Evolutionary conservation across 768 basidiomycete genomes (phyloP), one percentile per base, ranked within the genome.

Genomic region (Hypsizygus marmoreus): DNA sequence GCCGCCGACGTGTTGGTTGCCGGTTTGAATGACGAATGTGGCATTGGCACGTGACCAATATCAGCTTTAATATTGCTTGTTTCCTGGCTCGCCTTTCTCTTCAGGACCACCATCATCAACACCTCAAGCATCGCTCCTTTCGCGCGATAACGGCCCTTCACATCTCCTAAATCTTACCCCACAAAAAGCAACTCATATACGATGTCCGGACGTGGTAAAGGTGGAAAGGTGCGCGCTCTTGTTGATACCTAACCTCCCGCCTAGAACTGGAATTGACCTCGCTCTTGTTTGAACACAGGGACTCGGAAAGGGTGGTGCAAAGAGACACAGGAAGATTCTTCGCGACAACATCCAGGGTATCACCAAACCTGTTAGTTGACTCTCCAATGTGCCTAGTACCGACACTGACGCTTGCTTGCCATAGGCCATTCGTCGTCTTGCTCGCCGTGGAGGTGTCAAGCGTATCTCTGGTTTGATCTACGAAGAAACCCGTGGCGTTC

Each of bases 391-490:
- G 9, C 34, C 20, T 24, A 4, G 24, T 24, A 3, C 26, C 62
- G 49, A 24, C 6, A 40, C 30, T 34, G 24, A 2, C 42, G 64
- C 66, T 66, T 68, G 69, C 71, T 36, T 65, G 80, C 60, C 81
- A 82, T 81, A 84, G 58, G 85, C 79, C 64, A 75, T 88, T 67
- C 82, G 83, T 70, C 84, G 87, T 79, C 83, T 89, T 58, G 87
- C 87, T 49, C 84, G 87, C 65, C 82, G 86, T 77, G 87, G 87
- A 64, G 86, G 86, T 76, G 86, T 89, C 62, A 89, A 89, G 75
- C 81, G 81, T 80, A 82, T 84, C 60, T 81, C 78, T 36, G 81
- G 82, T 49, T 73, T 86, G 57, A 85, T 87, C 69, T 87, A 89
- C 72, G 86, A 88, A 60, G 86, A 89, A 74, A 89, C 86, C 43